A percentile compares a stretch with the other conserved stretches of the same genome.
Evolutionary conservation across 495 filamentous ascomycete species (phyloP).

Genomic region (Articulospora tetracladia): DNA sequence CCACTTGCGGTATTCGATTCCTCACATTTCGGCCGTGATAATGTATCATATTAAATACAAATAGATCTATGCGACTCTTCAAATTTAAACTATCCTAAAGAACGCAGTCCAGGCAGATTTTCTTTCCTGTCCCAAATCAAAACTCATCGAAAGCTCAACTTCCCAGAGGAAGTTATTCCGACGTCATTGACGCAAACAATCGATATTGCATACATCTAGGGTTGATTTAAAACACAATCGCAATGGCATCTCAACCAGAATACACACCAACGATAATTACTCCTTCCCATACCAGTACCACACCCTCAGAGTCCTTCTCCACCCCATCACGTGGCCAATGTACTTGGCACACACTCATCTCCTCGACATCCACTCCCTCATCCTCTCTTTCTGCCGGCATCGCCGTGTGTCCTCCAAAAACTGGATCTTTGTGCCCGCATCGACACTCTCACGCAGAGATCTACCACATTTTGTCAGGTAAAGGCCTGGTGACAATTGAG

Average conservation of each 20-base stretch:
- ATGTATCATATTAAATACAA: neutral
- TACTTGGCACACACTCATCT: slow-evolving; percentile 37
- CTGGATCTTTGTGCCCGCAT: slow-evolving; percentile 31
- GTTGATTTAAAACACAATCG: too few species aligned
- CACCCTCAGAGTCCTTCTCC: slow-evolving; percentile 4
- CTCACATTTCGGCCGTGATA: neutral
- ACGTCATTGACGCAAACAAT: too few species aligned
- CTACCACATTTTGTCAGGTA: slow-evolving; percentile 34
- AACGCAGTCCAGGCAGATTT: too few species aligned
- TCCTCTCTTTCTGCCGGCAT: slow-evolving; percentile 32
- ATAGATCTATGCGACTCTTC: too few species aligned
- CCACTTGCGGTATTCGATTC: neutral
- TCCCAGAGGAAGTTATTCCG: too few species aligned
- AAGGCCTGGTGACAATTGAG: slow-evolving; percentile 29
- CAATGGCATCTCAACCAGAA: neutral
- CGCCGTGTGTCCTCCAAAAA: slow-evolving; percentile 25
- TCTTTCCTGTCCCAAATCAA: too few species aligned
- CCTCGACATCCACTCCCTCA: slow-evolving; percentile 25
- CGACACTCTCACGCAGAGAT: slow-evolving; percentile 35
- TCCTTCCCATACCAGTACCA: neutral
- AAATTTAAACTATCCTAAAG: too few species aligned
- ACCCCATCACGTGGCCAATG: slow-evolving; percentile 15
- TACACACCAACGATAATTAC: neutral
- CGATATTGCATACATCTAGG: too few species aligned
- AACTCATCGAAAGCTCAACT: neutral